Evolutionary conservation across 768 basidiomycete genomes (phyloP).

Genomic region (Auricularia cornea): DNA sequence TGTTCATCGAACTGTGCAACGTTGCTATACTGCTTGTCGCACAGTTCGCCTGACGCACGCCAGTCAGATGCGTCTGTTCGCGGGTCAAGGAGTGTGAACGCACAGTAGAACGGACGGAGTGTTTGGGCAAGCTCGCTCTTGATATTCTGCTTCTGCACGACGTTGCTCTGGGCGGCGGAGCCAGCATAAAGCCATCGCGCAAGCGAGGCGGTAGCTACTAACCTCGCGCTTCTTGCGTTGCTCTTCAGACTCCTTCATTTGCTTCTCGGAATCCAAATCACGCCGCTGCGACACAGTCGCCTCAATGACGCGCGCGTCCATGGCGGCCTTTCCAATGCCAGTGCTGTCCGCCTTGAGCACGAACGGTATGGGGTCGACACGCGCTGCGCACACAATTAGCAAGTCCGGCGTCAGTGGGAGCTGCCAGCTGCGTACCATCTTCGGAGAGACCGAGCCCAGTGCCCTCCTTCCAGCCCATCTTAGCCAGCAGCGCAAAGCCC

Average conservation of each 20-base stretch:
- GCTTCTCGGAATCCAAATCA: constrained; percentile 71
- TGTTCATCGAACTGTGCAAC: constrained; percentile 86
- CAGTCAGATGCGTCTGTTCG: too few relatives aligned
- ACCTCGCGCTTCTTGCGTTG: constrained; percentile 71
- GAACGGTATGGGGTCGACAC: constrained; percentile 78
- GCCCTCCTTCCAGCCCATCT: constrained; percentile 78
- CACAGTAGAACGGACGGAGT: constrained; percentile 70
- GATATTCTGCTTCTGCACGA: constrained; percentile 57
- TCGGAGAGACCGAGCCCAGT: constrained; percentile 66
- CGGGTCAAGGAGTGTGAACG: constrained; percentile 31
- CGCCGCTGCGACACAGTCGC: constrained; percentile 77
- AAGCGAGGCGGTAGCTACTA: constrained; percentile 6
- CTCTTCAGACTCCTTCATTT: constrained; percentile 70
- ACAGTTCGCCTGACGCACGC: constrained; percentile 18
- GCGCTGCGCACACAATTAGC: constrained; percentile 37
- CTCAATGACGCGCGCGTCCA: constrained; percentile 79
- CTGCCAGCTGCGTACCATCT: constrained; percentile 43
- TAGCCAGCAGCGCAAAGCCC: constrained; percentile 71
- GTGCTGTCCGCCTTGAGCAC: constrained; percentile 68
- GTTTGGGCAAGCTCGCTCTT: constrained; percentile 59
- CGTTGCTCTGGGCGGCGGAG: constrained; percentile 39
- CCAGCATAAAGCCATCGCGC: background rate
- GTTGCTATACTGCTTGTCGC: constrained; percentile 82
- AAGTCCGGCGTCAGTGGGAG: background rate
- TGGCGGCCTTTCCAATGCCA: constrained; percentile 69